Base-by-base conservation (phyloP, 1,284 basidiomycete genomes). In the Salmacisia buchloeana region DNA sequence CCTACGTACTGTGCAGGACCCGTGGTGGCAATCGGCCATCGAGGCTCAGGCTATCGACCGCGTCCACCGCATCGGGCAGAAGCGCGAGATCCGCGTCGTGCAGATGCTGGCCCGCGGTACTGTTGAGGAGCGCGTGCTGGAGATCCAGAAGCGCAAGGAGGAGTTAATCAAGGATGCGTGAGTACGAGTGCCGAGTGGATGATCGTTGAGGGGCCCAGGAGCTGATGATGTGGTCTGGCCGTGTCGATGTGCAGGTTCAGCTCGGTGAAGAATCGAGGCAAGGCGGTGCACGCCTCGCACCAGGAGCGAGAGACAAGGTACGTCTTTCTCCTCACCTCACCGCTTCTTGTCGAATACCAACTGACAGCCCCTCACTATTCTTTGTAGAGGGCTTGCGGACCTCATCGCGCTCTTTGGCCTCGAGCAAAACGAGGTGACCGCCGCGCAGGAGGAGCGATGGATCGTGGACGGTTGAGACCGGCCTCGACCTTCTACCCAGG, bases 91-190 rank as follows among this genome's bases (percentile, higher is more conserved):
- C 15, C 49, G 49, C 3, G 49, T 54, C 7, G 49, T 54, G 6
- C 91, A 92, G 74, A 82, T 93, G 59, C 91, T 93, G 63, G 89
- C 91, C 0, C 89, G 91, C 72, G 85, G 91, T 69, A 93, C 91
- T 0, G 87, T 93, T 0, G 91, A 93, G 80, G 69, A 75, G 4
- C 56, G 87, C 84, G 87, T 90, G 43, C 83, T 93, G 56, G 89
- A 90, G 35, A 92, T 92, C 62, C 91, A 92, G 81, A 86, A 87
- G 74, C 85, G 83, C 73, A 91, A 91, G 82, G 90, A 89, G 80
- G 82, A 81, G 41, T 77, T 91, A 0, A 54, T 54, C 29, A 31
- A 54, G 21, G 49, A 54, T 15, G 49, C 49, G 25, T 43, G 18
- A 43, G 41, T 43, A 13, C n/a, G n/a, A n/a, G n/a, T n/a, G n/a